Conservation (phyloP, 164 flowering plant genomes). For the Chimonanthus praecox region DNA sequence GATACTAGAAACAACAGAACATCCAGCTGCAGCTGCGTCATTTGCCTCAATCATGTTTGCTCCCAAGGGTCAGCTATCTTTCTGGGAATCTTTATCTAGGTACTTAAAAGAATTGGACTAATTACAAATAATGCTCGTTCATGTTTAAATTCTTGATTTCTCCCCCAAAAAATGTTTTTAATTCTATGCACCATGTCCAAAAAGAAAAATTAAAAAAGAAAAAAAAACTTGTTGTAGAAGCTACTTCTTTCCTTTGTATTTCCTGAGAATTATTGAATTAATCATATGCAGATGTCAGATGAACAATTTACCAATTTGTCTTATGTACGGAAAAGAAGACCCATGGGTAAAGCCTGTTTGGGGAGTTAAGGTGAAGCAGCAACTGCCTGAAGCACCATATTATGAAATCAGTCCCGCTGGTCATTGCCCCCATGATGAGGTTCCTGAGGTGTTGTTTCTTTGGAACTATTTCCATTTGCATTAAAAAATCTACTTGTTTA, state of each 20-base stretch:
- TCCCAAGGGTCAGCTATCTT: conserved; percentile 74
- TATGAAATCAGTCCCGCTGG: conserved; percentile 97
- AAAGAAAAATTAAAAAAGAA: too few species aligned
- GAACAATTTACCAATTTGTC: conserved; percentile 65
- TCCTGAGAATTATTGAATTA: not conserved
- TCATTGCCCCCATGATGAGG: conserved; percentile 99
- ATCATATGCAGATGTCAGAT: conserved; percentile 44
- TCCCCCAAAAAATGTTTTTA: not conserved
- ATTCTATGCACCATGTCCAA: not conserved
- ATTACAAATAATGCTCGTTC: not conserved
- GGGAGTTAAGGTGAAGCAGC: conserved; percentile 63
- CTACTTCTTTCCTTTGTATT: not conserved
- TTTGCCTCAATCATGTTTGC: conserved; percentile 95
- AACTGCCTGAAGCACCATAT: conserved; percentile 82
- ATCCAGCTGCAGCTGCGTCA: conserved; percentile 99
- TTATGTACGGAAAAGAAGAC: conserved; percentile 95
- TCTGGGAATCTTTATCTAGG: conserved; percentile 68
- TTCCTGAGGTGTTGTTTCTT: conserved; percentile 73
- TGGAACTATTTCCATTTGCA: not conserved
- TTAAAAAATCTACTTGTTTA: too few species aligned
- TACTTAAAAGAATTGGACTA: conserved; percentile 8
- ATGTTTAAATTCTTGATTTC: not conserved
- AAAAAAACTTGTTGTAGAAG: not conserved
- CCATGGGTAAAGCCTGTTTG: conserved; percentile 93
- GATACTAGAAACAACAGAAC: conserved; percentile 67